Base-by-base conservation (phyloP, 2,329 filamentous ascomycete genomes). In the Aspergillus sp. region DNA sequence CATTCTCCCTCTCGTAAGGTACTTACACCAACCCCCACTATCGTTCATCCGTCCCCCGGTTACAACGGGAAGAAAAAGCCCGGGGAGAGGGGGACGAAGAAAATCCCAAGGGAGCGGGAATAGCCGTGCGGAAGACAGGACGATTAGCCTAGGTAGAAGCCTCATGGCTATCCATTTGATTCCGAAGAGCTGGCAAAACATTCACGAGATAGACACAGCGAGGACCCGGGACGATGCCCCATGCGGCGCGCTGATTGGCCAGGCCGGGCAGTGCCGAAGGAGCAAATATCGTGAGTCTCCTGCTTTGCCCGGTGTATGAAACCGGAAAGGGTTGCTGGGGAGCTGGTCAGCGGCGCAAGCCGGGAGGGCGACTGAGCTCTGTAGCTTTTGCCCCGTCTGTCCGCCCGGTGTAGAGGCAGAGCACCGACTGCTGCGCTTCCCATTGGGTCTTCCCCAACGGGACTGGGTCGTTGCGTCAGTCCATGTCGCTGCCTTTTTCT, bases 251-350 rank as follows among this genome's bases (percentile, higher is more conserved):
- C 58, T 60, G 46, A 70, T 71, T 70, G 68, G 68, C 46, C 44
- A 54, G 51, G 40, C 51, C 55, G 63, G 60, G 52, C 66, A 61
- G 58, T 66, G 56, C 58, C 62, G 65, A 65, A 61, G 62, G 57
- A 40, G 45, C 52, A 65, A 60, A 70, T 66, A 69, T 66, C 64
- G 67, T 70, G 62, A 60, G 45, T 60, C 63, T 71, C 70, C 70
- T 72, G 70, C 64, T 71, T 73, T 70, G 65, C 67, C 70, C 70
- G 71, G 70, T 72, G 68, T 67, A 66, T 70, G 67, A 72, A 71
- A 72, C 68, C 68, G 68, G 69, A 70, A 70, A 69, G 59, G 59
- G 60, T 60, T 61, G 59, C 56, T 63, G 57, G 57, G 57, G 54
- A 62, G 47, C 55, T 60, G 54, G 49, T 51, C 48, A 58, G 59